These are phyloP conservation scores for Chlorophyllum brunneum DNA, from an alignment of 768 basidiomycete genomes.

Conservation along the genomic window DNA sequence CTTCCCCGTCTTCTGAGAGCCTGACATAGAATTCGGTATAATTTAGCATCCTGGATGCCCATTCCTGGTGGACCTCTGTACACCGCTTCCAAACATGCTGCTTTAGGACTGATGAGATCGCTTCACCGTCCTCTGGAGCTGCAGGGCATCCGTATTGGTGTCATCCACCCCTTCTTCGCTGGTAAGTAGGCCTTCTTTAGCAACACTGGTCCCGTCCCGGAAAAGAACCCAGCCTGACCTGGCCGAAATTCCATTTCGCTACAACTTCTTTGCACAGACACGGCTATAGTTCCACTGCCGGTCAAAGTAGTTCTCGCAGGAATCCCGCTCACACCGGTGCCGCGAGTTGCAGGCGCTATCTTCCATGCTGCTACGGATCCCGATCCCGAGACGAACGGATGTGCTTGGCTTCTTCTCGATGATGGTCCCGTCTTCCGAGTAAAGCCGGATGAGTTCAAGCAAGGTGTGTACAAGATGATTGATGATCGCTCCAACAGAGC, in stretches of 20 bases:
- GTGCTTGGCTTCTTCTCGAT: slow-evolving; percentile 44
- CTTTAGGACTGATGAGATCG: slow-evolving; percentile 50
- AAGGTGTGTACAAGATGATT: slow-evolving; percentile 51
- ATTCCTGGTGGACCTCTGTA: slow-evolving; percentile 44
- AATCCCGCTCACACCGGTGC: slow-evolving; percentile 42
- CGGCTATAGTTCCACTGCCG: slow-evolving; percentile 36
- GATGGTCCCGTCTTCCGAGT: slow-evolving; percentile 47
- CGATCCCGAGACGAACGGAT: slow-evolving; percentile 39
- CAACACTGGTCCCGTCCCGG: not conserved
- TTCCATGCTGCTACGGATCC: slow-evolving; percentile 47
- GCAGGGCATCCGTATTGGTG: slow-evolving; percentile 39
- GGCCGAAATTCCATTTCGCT: not conserved
- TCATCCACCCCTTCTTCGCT: slow-evolving; percentile 52
- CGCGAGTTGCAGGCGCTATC: slow-evolving; percentile 48
- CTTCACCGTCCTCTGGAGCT: slow-evolving; percentile 31
- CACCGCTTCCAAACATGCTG: slow-evolving; percentile 49
- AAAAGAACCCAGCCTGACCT: not conserved
- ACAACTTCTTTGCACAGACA: slow-evolving; percentile 31
- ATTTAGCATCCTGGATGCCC: slow-evolving; percentile 45
- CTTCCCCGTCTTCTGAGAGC: not conserved
- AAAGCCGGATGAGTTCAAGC: slow-evolving; percentile 42
- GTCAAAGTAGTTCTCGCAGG: slow-evolving; percentile 44
- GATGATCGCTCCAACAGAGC: slow-evolving; percentile 34
- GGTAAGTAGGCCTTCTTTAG: slow-evolving; percentile 26
- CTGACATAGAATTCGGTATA: not conserved